Conservation (phyloP, 2,329 filamentous ascomycete genomes). For the Apiospora saccharicola region DNA sequence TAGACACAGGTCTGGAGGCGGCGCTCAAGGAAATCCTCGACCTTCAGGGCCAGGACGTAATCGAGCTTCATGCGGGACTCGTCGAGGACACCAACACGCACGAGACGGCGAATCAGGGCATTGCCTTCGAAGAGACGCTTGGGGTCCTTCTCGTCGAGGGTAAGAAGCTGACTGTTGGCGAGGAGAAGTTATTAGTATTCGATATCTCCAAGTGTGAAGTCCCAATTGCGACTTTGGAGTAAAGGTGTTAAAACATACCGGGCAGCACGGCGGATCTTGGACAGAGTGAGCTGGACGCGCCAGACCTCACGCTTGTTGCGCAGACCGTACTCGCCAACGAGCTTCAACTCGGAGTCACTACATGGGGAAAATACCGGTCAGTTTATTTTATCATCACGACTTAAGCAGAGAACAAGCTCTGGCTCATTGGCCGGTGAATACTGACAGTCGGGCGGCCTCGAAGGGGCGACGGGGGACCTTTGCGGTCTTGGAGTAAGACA, state of each 20-base stretch:
- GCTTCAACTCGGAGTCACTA: constrained; percentile 99
- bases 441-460: constrained; percentile 99
- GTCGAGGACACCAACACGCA: constrained; percentile 99
- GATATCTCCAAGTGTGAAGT: background rate
- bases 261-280: constrained; percentile 99
- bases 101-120: constrained; percentile 99
- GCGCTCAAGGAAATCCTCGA: constrained; percentile 99
- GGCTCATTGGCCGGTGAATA: constrained; percentile 95
- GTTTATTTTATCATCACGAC: constrained; percentile 82
- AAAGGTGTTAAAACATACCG: constrained; percentile 68
- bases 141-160: constrained; percentile 99
- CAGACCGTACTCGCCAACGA: constrained; percentile 99
- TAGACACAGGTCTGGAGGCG: constrained; percentile 99
- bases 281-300: constrained; percentile 99
- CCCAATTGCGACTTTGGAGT: background rate
- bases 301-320: constrained; percentile 99
- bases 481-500: constrained; percentile 98
- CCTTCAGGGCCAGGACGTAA: constrained; percentile 99
- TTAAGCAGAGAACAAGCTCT: constrained; percentile 95
- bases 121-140: constrained; percentile 99
- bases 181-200: constrained; percentile 34
- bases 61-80: constrained; percentile 99
- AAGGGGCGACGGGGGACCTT: constrained; percentile 98
- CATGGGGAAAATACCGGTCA: constrained; percentile 58
- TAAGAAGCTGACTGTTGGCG: constrained; percentile 88